Evolutionary conservation across 306 rosid genomes (phyloP).

Genomic region (Sechiopsis laciniata): DNA sequence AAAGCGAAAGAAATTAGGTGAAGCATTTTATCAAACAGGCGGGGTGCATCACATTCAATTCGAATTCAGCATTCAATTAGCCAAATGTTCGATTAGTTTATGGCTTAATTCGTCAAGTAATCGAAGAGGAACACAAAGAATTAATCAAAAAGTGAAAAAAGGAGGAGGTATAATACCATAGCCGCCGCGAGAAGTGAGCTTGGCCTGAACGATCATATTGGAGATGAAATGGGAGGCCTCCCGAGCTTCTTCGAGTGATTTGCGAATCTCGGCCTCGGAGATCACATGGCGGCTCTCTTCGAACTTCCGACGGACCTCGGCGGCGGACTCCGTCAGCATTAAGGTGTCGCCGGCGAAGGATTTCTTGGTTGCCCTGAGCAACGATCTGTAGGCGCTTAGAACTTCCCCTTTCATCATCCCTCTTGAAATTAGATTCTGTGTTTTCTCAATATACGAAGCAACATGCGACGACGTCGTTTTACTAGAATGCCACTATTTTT

Average conservation of each 20-base stretch:
- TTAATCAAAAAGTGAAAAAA: background rate
- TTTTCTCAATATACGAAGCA: background rate
- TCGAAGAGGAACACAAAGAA: background rate
- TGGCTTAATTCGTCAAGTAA: background rate
- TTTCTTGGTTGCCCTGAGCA: conserved; percentile 67
- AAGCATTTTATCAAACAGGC: conserved; percentile 9
- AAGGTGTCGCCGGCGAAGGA: conserved; percentile 63
- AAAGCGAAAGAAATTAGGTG: background rate
- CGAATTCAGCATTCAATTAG: background rate
- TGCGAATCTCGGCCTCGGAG: conserved; percentile 65
- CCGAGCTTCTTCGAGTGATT: conserved; percentile 58
- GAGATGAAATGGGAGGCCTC: conserved; percentile 79
- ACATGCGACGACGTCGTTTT: conserved; percentile 21
- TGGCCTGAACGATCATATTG: conserved; percentile 83
- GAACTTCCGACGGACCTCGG: conserved; percentile 67
- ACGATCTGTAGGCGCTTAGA: conserved; percentile 62
- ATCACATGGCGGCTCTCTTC: conserved; percentile 54
- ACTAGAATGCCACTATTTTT: background rate
- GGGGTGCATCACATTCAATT: background rate
- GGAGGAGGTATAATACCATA: conserved; percentile 34
- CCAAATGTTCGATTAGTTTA: background rate
- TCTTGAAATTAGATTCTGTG: background rate
- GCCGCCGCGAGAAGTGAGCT: conserved; percentile 56
- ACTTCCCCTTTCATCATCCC: conserved; percentile 59
- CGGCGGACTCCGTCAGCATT: conserved; percentile 63